Percentiles rank a stretch among this genome's conserved stretches.
Evolutionary conservation across 208 protist species (phyloP).

Genomic region (Wallacemonas sp.): DNA sequence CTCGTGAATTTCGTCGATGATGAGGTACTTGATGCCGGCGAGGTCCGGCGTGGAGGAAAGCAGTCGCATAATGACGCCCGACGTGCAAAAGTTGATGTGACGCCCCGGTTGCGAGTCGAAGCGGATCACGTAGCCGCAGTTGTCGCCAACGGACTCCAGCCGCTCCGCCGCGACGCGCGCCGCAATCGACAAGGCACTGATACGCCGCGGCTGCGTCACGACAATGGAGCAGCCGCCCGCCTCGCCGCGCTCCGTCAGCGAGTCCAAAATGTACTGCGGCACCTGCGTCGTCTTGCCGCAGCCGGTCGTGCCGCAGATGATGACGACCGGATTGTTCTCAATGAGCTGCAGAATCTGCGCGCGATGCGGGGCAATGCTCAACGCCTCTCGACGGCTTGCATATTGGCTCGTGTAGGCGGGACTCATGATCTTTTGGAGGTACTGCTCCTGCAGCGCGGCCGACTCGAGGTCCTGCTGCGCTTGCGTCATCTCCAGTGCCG

Average conservation of each 20-base stretch:
- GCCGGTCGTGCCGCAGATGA: slow-evolving; percentile 96
- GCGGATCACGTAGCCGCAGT: slow-evolving; percentile 98
- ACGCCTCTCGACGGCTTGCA: slow-evolving; percentile 52
- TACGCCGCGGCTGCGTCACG: slow-evolving; percentile 97
- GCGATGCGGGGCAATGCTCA: slow-evolving; percentile 71
- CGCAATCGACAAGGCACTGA: slow-evolving; percentile 98
- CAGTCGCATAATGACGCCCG: slow-evolving; percentile 98
- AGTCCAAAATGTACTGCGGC: slow-evolving; percentile 95
- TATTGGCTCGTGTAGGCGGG: slow-evolving; percentile 69
- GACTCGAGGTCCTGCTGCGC: slow-evolving; percentile 36
- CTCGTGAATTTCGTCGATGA: slow-evolving; percentile 99
- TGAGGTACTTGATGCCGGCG: slow-evolving; percentile 95
- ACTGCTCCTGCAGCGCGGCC: slow-evolving; percentile 36
- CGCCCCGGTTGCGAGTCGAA: slow-evolving; percentile 95
- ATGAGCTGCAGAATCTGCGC: slow-evolving; percentile 79
- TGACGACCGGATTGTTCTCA: slow-evolving; percentile 73
- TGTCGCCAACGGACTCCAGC: slow-evolving; percentile 93
- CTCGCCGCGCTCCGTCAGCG: slow-evolving; percentile 50
- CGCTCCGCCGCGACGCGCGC: slow-evolving; percentile 98
- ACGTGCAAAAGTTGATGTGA: slow-evolving; percentile 98
- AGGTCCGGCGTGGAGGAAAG: slow-evolving; percentile 86
- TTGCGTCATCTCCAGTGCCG: slow-evolving; percentile 33
- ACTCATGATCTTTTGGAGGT: slow-evolving; percentile 46
- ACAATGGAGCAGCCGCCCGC: slow-evolving; percentile 76
- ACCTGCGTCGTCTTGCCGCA: slow-evolving; percentile 98